phyloP scores from a whole-genome alignment of 768 basidiomycete species.

The Mycena capillaripes region DNA sequence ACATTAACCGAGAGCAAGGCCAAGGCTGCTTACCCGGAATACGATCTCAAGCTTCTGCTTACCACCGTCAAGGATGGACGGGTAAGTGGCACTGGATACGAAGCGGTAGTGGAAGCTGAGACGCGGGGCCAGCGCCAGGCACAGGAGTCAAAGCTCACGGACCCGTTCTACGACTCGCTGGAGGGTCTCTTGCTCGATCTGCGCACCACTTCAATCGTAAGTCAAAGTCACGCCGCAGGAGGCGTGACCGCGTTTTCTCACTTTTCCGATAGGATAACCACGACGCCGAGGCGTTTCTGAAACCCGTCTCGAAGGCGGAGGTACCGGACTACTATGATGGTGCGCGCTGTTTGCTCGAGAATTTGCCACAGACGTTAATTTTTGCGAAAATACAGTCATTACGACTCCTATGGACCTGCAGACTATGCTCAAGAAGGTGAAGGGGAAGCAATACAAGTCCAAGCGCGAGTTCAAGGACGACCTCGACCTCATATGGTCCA shows the following conservation, averaged over 20 bases:
- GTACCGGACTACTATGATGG: constrained; percentile 95
- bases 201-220: constrained; percentile 78
- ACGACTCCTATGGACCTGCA: constrained; percentile 95
- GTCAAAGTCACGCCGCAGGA: constrained; percentile 46
- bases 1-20: constrained; percentile 86
- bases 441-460: constrained; percentile 91
- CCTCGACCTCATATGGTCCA: constrained; percentile 96
- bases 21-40: constrained; percentile 69
- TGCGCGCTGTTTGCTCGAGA: constrained; percentile 51
- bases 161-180: constrained; percentile 94
- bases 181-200: constrained; percentile 92
- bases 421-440: constrained; percentile 94
- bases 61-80: constrained; percentile 90
- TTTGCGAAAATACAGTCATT: constrained; percentile 73
- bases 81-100: constrained; percentile 64
- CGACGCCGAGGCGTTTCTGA: constrained; percentile 93
- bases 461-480: constrained; percentile 96
- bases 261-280: constrained; percentile 75
- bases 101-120: constrained; percentile 21
- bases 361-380: constrained; percentile 28
- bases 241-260: constrained; percentile 44
- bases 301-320: constrained; percentile 91
- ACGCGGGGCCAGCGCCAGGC: constrained; percentile 56
- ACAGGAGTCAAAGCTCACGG: constrained; percentile 79
- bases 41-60: constrained; percentile 86